Evolutionary conservation across 257 asterid species (phyloP), one percentile per base, ranked within the genome.

Genomic region (Galeopsis tetrahit): DNA sequence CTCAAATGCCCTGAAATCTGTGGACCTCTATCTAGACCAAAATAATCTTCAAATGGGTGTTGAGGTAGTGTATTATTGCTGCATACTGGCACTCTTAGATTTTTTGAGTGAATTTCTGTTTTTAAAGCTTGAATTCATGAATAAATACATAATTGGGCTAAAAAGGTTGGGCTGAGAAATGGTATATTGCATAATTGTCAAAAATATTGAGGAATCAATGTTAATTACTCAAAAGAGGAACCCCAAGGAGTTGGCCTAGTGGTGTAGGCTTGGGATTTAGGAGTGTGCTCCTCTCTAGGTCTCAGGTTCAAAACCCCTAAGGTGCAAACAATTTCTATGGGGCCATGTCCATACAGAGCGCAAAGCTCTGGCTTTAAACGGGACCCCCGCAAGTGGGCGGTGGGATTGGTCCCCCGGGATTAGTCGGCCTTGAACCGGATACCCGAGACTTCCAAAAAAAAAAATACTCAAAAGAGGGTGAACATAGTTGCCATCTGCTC

Each of bases 11-110:
- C 82, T 95, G 79, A 86, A 87, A 80, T 81, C 96, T 9, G 97
- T 88, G 6, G 99, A 95, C 73, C 80, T 78, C 53, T 92, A 95
- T 79, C 75, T 95, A 36, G 83, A 86, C 66, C 83, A 85, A 44
- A 90, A 87, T 78, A 81, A 85, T 82, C 86, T 92, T 77, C 90
- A 90, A 70, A 88, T 95, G 93, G 96, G 85, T 49, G 97, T 95
- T 46, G 99, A 95, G 98, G 99, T 94, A 85, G n/a, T 38, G 17
- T 56, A 63, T 74, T 38, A 40, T 56, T 10, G 28, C 57, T 3
- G 21, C 8, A 42, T 72, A 39, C 32, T 63, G 13, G 52, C 48
- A 31, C 14, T 38, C 40, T 9, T 43, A 7, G 53, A 48, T 46
- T 33, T 56, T 69, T 76, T 10, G 8, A 14, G 64, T 36, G 33